Conservation (phyloP, 2,329 filamentous ascomycete genomes). For the Alternaria viburni region DNA sequence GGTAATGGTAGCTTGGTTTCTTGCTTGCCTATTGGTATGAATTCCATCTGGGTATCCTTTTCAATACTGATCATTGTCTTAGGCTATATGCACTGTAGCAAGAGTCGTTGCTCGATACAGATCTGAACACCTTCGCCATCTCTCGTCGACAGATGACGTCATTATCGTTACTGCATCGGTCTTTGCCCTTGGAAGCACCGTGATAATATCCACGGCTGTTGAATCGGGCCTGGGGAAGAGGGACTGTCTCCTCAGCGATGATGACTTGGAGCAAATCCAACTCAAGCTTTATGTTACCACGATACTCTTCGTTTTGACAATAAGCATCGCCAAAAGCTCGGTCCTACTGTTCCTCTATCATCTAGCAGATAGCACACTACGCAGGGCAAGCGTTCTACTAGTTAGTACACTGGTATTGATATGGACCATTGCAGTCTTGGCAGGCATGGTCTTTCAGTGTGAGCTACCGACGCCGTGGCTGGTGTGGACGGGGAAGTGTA, state of each 20-base stretch:
- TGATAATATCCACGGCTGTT: slow-evolving; percentile 29
- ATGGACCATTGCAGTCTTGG: slow-evolving; percentile 28
- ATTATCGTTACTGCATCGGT: slow-evolving; percentile 26
- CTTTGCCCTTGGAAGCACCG: slow-evolving; percentile 30
- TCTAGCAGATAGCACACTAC: slow-evolving; percentile 19
- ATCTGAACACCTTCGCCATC: slow-evolving; percentile 12
- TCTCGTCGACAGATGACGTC: slow-evolving; percentile 26
- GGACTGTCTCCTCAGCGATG: slow-evolving; percentile 14
- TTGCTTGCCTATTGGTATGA: slow-evolving; percentile 31
- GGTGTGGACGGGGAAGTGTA: slow-evolving; percentile 29
- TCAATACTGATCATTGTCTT: slow-evolving; percentile 4
- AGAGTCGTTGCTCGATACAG: slow-evolving; percentile 25
- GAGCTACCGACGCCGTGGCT: slow-evolving; percentile 33
- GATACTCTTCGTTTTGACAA: slow-evolving; percentile 27
- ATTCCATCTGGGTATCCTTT: neutral
- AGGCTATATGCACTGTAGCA: slow-evolving; percentile 26
- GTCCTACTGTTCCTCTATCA: slow-evolving; percentile 27
- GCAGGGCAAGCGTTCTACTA: slow-evolving; percentile 16
- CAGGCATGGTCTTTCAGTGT: slow-evolving; percentile 32
- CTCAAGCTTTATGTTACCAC: slow-evolving; percentile 30
- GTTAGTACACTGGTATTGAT: slow-evolving; percentile 20
- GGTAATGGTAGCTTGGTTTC: slow-evolving; percentile 35
- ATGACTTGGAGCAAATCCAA: slow-evolving; percentile 17
- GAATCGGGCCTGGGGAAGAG: slow-evolving; percentile 26
- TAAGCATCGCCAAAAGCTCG: slow-evolving; percentile 34